Evolutionary conservation across 495 filamentous ascomycete species (phyloP).

Genomic region (Penicillium mononematosum): DNA sequence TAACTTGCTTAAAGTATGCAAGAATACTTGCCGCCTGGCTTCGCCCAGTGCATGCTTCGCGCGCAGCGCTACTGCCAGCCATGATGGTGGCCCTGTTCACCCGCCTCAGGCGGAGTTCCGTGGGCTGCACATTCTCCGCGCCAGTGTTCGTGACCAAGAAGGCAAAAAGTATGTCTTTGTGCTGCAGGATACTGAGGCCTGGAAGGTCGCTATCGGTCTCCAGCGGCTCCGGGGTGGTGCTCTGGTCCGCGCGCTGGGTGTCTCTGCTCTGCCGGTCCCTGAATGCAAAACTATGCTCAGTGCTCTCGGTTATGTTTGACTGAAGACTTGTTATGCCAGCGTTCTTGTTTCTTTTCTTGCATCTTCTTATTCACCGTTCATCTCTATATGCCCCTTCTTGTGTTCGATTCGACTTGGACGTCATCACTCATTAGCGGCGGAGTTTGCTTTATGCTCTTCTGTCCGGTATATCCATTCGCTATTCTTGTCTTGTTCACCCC

Average conservation of each 20-base stretch:
- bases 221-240: slow-evolving; percentile 69
- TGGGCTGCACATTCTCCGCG: slow-evolving; percentile 76
- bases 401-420: slow-evolving; percentile 7
- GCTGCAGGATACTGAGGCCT: slow-evolving; percentile 76
- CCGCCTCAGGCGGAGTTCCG: slow-evolving; percentile 48
- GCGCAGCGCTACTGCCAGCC: slow-evolving; percentile 21
- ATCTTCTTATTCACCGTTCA: slow-evolving; percentile 4
- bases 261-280: slow-evolving; percentile 55
- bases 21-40: slow-evolving; percentile 55
- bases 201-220: slow-evolving; percentile 87
- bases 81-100: slow-evolving; percentile 15
- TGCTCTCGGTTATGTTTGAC: slow-evolving; percentile 57
- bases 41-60: slow-evolving; percentile 37
- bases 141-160: slow-evolving; percentile 79
- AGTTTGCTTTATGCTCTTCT: slow-evolving; percentile 33
- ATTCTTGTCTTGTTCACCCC: slow-evolving; percentile 16
- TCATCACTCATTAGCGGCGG: slow-evolving; percentile 31
- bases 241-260: slow-evolving; percentile 65
- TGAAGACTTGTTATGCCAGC: slow-evolving; percentile 8
- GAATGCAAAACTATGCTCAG: slow-evolving; percentile 63
- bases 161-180: slow-evolving; percentile 82
- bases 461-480: slow-evolving; percentile 29
- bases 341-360: slow-evolving; percentile 5
- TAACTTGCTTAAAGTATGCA: slow-evolving; percentile 59
- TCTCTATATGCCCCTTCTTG: slow-evolving; percentile 10